Base-by-base conservation (phyloP, 345 rosid species). In the Eucalyptus erythrocorys region DNA sequence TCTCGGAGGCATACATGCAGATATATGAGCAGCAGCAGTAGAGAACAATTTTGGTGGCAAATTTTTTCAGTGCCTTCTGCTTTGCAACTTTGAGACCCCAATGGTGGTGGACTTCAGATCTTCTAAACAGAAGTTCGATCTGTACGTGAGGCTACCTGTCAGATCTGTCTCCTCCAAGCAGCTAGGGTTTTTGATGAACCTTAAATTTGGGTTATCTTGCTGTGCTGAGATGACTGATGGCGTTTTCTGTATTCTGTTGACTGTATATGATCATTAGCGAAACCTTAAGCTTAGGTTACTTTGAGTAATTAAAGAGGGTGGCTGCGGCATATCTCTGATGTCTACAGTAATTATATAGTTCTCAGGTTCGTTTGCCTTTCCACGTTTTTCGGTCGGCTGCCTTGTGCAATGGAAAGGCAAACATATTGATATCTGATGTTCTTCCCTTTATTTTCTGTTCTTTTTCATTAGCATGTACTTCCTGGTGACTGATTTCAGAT, bases 1-100 rank as follows among this genome's bases (percentile, higher is more conserved):
- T 98, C 37, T 98, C 99, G 1, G 99, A 98, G 94, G 96, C 99
- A 37, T 97, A 97, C 87, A 93, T 98, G 96, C 99, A 98, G 94
- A 98, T 98, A 90, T 98, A 96, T 22, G 99, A 98, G 97, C 97
- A 93, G 95, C 98, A 98, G 48, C 94, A 90, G 92, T 92, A 89
- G 92, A 89, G 92, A 82, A 86, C 66, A 27, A 88, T 42, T 57
- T 66, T 45, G 85, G 87, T 79, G 5, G 34, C 68, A 15, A 50
- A 40, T 21, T 10, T 71, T 37, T 19, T 40, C 47, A 21, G 30
- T 76, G 27, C 24, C 84, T 76, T 76, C 30, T 76, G 84, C 84
- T 76, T 76, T 76, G 47, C 47, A 21, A 76, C 84, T 40, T 21
- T 21, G 30, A 21, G 16, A 76, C 16, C 47, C 84, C 84, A 12